Conservation (phyloP, 768 basidiomycete species). For the Suillus hirtellus region DNA sequence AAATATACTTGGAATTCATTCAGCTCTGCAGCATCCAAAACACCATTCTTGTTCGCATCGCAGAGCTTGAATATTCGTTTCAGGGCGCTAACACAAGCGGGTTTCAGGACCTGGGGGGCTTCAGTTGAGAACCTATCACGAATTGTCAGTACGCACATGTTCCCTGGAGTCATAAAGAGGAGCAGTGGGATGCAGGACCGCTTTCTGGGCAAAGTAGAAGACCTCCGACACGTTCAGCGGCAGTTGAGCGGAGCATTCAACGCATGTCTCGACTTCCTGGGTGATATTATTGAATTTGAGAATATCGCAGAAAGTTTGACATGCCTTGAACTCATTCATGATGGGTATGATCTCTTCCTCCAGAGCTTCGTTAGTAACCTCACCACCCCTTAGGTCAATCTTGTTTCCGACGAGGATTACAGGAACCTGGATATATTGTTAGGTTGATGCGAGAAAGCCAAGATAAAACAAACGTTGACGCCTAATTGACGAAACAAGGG, state of each 20-base stretch:
- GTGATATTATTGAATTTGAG: constrained; percentile 12
- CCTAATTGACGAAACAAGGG: constrained; percentile 93
- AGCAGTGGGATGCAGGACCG: constrained; percentile 94
- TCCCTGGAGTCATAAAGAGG: constrained; percentile 96
- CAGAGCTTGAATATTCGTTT: constrained; percentile 95
- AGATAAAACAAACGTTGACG: constrained; percentile 72
- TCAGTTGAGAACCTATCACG: constrained; percentile 15
- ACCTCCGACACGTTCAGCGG: constrained; percentile 94
- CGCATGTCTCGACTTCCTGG: constrained; percentile 97
- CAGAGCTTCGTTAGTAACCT: constrained; percentile 90
- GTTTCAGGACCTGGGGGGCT: constrained; percentile 77
- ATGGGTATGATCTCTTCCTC: constrained; percentile 96
- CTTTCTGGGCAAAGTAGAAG: constrained; percentile 98
- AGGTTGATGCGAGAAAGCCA: background rate
- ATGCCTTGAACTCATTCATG: constrained; percentile 98
- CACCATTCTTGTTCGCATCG: constrained; percentile 91
- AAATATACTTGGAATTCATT: constrained; percentile 91
- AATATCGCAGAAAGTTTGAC: constrained; percentile 17
- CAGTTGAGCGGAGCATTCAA: constrained; percentile 92
- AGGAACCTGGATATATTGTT: constrained; percentile 62
- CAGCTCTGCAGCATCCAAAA: constrained; percentile 86
- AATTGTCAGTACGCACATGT: constrained; percentile 59
- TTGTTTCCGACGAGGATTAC: constrained; percentile 98
- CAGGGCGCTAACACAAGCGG: constrained; percentile 84
- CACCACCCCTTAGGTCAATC: constrained; percentile 91